Percentiles rank a stretch among this genome's conserved stretches.
Conservation (phyloP, 2,329 filamentous ascomycete genomes). For the Verticillium isaacii region DNA sequence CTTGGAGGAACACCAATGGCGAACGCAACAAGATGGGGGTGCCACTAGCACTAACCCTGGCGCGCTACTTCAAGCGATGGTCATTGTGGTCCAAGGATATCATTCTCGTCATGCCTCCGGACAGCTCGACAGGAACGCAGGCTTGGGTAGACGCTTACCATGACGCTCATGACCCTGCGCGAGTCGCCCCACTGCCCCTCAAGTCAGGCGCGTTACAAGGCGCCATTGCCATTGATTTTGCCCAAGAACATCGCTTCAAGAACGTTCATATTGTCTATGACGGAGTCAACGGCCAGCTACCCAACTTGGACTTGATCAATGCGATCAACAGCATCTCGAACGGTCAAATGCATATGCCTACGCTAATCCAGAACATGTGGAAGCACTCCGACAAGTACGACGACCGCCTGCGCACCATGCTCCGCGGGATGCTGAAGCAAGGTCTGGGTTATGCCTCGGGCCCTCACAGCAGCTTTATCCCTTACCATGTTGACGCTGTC, state of each 20-base stretch:
- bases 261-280: slow-evolving; percentile 91
- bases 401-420: slow-evolving; percentile 80
- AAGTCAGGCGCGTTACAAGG: slow-evolving; percentile 94
- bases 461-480: slow-evolving; percentile 92
- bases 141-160: slow-evolving; percentile 99
- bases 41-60: slow-evolving; percentile 77
- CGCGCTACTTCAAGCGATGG: slow-evolving; percentile 96
- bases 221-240: slow-evolving; percentile 89
- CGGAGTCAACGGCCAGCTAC: slow-evolving; percentile 89
- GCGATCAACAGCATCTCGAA: slow-evolving; percentile 82
- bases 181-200: slow-evolving; percentile 71
- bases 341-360: slow-evolving; percentile 86
- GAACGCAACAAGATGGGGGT: slow-evolving; percentile 83
- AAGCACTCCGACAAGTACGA: slow-evolving; percentile 75
- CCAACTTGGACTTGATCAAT: slow-evolving; percentile 94
- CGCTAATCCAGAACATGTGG: slow-evolving; percentile 75
- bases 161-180: slow-evolving; percentile 70
- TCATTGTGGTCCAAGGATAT: slow-evolving; percentile 99
- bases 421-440: slow-evolving; percentile 89
- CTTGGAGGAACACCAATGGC: slow-evolving; percentile 78
- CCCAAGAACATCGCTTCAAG: slow-evolving; percentile 78
- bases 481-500: slow-evolving; percentile 94
- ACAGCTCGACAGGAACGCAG: slow-evolving; percentile 85
- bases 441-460: slow-evolving; percentile 84
- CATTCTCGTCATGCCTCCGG: slow-evolving; percentile 82